Conservation (phyloP, 768 basidiomycete genomes). For the Coprinellus micaceus region DNA sequence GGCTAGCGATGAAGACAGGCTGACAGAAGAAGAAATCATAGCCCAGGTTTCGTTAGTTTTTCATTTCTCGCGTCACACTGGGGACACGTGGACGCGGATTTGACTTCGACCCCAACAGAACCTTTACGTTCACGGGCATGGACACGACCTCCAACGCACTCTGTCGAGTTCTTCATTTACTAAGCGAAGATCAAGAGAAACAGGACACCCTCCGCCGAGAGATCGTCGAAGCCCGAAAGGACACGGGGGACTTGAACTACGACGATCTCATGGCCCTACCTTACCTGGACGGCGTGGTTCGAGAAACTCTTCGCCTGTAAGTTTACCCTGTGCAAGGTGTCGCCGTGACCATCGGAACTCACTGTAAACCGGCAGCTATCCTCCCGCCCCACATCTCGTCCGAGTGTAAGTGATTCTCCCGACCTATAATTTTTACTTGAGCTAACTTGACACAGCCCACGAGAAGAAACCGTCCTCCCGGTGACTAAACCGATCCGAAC, state of each 20-base stretch:
- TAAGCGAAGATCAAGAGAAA: conserved; percentile 15
- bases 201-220: conserved; percentile 20
- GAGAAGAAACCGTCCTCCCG: too few relatives aligned
- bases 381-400: conserved; percentile 20
- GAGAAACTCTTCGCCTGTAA: conserved; percentile 35
- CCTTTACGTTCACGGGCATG: conserved; percentile 23
- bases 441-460: too few relatives aligned
- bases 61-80: too few relatives aligned
- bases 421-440: too few relatives aligned
- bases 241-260: conserved; percentile 29
- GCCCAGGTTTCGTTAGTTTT: conserved; percentile 30
- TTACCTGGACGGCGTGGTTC: conserved; percentile 34
- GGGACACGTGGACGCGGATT: too few relatives aligned
- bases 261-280: conserved; percentile 35
- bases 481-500: too few relatives aligned
- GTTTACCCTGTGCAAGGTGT: conserved; percentile 8
- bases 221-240: conserved; percentile 21
- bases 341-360: background rate
- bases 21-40: conserved; percentile 32
- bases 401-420: conserved; percentile 14
- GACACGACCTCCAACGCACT: conserved; percentile 22
- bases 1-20: conserved; percentile 26
- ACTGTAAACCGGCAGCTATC: conserved; percentile 12
- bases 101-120: conserved; percentile 4
- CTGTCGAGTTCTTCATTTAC: conserved; percentile 16